A percentile compares a stretch with the other conserved stretches of the same genome.
phyloP scores from a whole-genome alignment of 176 grass and related monocot species.

The Aegilops longissima region DNA sequence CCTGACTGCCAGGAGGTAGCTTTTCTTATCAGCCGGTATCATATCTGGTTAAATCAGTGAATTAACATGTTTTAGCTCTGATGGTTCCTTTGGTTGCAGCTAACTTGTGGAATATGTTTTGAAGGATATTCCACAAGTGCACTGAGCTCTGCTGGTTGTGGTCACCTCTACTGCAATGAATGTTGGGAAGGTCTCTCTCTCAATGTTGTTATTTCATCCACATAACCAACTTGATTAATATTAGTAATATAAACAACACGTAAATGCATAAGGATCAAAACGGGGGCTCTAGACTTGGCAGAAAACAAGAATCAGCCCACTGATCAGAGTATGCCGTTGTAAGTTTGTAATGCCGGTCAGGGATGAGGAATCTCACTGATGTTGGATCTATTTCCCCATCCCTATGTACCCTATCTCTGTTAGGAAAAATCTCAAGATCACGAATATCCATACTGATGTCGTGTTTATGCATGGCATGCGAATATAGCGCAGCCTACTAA shows the following conservation, averaged over 20 bases:
- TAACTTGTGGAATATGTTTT: slow-evolving; percentile 98
- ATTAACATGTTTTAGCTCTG: slow-evolving; percentile 29
- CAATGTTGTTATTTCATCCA: background rate
- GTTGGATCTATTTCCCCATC: background rate
- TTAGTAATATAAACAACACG: slow-evolving; percentile 1
- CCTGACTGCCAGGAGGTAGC: background rate
- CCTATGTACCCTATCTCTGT: background rate
- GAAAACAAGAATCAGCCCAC: background rate
- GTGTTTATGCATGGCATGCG: background rate
- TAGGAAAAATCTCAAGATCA: background rate
- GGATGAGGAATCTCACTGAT: slow-evolving; percentile 6
- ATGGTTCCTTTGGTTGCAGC: slow-evolving; percentile 58
- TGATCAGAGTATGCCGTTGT: background rate
- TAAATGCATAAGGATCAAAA: background rate
- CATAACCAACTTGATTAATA: background rate
- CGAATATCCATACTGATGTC: background rate
- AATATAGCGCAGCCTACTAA: background rate
- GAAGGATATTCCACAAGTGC: slow-evolving; percentile 51
- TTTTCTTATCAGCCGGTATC: slow-evolving; percentile 4
- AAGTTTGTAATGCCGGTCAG: background rate
- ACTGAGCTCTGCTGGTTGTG: slow-evolving; percentile 69
- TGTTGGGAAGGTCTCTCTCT: slow-evolving; percentile 69
- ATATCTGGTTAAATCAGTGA: slow-evolving; percentile 6
- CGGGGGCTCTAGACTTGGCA: background rate
- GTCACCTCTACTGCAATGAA: slow-evolving; percentile 72